phyloP scores from a whole-genome alignment of 352 stramenopile genomes.

The Globisporangium echinulatum region DNA sequence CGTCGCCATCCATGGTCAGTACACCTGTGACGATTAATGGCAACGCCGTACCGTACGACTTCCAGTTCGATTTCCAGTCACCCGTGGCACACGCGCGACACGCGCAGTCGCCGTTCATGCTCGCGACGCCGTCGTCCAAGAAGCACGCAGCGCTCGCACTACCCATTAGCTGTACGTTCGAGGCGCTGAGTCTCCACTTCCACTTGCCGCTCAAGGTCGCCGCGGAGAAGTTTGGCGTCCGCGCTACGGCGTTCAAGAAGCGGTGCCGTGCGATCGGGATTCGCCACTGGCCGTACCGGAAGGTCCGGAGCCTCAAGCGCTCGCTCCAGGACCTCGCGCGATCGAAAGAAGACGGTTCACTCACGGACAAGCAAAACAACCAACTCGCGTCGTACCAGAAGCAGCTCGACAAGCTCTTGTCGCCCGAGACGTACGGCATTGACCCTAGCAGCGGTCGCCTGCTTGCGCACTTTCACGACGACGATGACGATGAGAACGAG shows the following conservation, averaged over 20 bases:
- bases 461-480: conserved; percentile 6
- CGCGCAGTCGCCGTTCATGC: conserved; percentile 26
- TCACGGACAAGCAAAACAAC: conserved; percentile 61
- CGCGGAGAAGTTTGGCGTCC: conserved; percentile 69
- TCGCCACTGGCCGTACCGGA: conserved; percentile 67
- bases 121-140: conserved; percentile 10
- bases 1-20: not conserved
- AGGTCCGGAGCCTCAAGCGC: conserved; percentile 65
- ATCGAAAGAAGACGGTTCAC: conserved; percentile 42
- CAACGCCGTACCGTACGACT: conserved; percentile 2
- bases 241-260: conserved; percentile 73
- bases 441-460: conserved; percentile 9
- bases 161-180: conserved; percentile 28
- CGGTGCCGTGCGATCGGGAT: conserved; percentile 63
- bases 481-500: conserved; percentile 9
- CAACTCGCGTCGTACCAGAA: conserved; percentile 57
- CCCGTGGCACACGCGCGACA: conserved; percentile 28
- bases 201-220: conserved; percentile 61
- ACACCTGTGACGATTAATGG: conserved; percentile 4
- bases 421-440: conserved; percentile 48
- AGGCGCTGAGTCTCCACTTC: conserved; percentile 34
- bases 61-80: conserved; percentile 40
- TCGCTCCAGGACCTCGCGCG: conserved; percentile 55
- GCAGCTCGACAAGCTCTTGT: conserved; percentile 59
- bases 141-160: conserved; percentile 15